Percentiles rank a stretch among this genome's conserved stretches.
These are phyloP conservation scores for Nemania abortiva DNA, from an alignment of 2,329 filamentous ascomycete species.

Conservation along the genomic window DNA sequence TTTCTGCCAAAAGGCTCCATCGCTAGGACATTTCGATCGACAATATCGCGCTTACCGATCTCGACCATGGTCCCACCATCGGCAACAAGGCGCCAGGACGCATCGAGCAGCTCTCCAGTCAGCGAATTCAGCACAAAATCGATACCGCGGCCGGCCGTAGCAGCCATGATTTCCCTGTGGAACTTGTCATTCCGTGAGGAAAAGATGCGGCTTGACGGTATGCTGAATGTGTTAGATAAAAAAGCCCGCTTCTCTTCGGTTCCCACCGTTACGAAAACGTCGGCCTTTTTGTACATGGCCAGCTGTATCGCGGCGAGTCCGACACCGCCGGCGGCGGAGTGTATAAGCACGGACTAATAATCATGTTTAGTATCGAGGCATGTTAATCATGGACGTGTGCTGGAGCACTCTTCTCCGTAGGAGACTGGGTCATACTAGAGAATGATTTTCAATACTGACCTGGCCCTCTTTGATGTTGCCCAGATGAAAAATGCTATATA, in stretches of 20 bases:
- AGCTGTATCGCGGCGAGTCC: too few relatives aligned
- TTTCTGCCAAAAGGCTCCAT: constrained; percentile 44
- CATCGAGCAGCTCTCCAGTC: constrained; percentile 35
- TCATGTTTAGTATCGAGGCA: too few relatives aligned
- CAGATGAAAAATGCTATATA: too few relatives aligned
- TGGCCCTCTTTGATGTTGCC: too few relatives aligned
- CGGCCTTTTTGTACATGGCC: too few relatives aligned
- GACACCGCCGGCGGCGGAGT: too few relatives aligned
- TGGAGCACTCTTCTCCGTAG: too few relatives aligned
- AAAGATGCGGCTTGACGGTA: not conserved
- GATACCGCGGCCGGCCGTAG: constrained; percentile 12
- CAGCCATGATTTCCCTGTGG: not conserved
- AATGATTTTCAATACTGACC: too few relatives aligned
- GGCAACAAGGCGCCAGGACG: constrained; percentile 37
- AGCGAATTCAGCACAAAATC: constrained; percentile 31
- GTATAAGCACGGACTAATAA: too few relatives aligned
- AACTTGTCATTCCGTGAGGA: not conserved
- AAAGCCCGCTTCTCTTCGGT: constrained; percentile 45
- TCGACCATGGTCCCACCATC: constrained; percentile 41
- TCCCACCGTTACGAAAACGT: constrained; percentile 39
- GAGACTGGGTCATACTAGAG: too few relatives aligned
- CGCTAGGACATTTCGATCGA: constrained; percentile 36
- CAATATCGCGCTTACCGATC: constrained; percentile 40
- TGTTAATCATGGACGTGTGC: too few relatives aligned
- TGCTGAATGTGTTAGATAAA: not conserved